Base-by-base conservation (phyloP, 2,329 filamentous ascomycete species). In the Clonostachys rosea region DNA sequence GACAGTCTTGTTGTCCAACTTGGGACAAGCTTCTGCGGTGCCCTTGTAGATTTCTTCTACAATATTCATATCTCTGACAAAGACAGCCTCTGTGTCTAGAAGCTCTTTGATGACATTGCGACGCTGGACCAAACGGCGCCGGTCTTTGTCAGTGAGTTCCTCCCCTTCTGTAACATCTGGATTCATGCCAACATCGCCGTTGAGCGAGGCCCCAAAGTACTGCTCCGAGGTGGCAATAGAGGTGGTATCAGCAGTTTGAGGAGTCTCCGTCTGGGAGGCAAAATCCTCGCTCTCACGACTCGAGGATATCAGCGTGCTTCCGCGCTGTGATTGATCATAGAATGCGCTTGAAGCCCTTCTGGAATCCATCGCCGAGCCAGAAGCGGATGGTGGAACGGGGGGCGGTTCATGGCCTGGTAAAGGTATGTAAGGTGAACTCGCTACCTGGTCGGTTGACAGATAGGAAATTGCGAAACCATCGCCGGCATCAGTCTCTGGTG, bases 11-110 rank as follows among this genome's bases (percentile, higher is more conserved):
- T 81, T 73, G 40, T 87, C 89, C 30, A 96, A 79, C 52, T 90
- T 83, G 9, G 89, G 83, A 47, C 88, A 91, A 11, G 87, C 87
- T 55, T 87, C 84, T 1, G 90, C 89, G 1, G 94, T 97, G 40
- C 89, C 91, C 66, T 95, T 95, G 75, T 97, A 99, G 47, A 99
- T 97, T 60, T 97, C 91, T 59, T 95, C 90, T 3, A 96, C 87
- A 46, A 99, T 92, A 63, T 91, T 96, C 89, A 99, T 92, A 63
- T 99, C 94, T 53, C 90, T 83, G 48, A 95, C 84, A 66, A 95
- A 97, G 6, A 86, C 84, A 43, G 90, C 84, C 63, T 99, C 94
- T 0, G 94, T 99, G 59, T 96, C 91, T 42, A 96, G 79, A 36
- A 99, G 74, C 65, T 99, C 94, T 60, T 92, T 91, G 58, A 97